These are phyloP conservation scores for Colletotrichum coccodes DNA, from an alignment of 2,329 filamentous ascomycete genomes.

Conservation along the genomic window DNA sequence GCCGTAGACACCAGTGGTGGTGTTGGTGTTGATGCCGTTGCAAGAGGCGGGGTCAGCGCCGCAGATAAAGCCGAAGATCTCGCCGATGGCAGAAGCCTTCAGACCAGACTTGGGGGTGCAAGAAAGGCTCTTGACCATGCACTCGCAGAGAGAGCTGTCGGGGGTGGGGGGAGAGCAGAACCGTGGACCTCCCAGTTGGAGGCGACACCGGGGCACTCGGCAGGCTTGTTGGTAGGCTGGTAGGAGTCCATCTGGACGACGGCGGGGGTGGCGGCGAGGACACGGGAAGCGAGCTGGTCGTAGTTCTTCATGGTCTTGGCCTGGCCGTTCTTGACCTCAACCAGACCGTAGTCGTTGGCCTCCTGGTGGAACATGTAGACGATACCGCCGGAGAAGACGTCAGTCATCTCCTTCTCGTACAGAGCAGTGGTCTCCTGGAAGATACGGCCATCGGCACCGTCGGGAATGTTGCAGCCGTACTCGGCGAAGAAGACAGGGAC, in stretches of 20 bases:
- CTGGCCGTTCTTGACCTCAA: conserved; percentile 64
- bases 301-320: conserved; percentile 81
- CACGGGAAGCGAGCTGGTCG: conserved; percentile 74
- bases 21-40: conserved; percentile 74
- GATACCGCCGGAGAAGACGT: conserved; percentile 93
- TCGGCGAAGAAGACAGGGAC: conserved; percentile 98
- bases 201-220: conserved; percentile 75
- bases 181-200: conserved; percentile 75
- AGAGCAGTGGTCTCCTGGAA: conserved; percentile 89
- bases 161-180: conserved; percentile 82
- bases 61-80: conserved; percentile 81
- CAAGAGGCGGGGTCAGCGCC: conserved; percentile 67
- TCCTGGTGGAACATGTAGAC: conserved; percentile 99
- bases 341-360: conserved; percentile 86
- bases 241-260: conserved; percentile 75
- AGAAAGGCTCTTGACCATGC: conserved; percentile 80
- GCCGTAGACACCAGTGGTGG: conserved; percentile 75
- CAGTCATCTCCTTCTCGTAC: conserved; percentile 83
- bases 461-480: conserved; percentile 88
- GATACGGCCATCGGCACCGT: conserved; percentile 71
- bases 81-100: conserved; percentile 66
- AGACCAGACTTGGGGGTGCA: conserved; percentile 75
- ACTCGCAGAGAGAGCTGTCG: conserved; percentile 82
- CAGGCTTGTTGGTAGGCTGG: conserved; percentile 76
- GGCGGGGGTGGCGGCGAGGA: conserved; percentile 74